Evolutionary conservation across 371 early-diverging fungal species (phyloP), one percentile per base, ranked within the genome.

Genomic region (Mucor velutinosus): DNA sequence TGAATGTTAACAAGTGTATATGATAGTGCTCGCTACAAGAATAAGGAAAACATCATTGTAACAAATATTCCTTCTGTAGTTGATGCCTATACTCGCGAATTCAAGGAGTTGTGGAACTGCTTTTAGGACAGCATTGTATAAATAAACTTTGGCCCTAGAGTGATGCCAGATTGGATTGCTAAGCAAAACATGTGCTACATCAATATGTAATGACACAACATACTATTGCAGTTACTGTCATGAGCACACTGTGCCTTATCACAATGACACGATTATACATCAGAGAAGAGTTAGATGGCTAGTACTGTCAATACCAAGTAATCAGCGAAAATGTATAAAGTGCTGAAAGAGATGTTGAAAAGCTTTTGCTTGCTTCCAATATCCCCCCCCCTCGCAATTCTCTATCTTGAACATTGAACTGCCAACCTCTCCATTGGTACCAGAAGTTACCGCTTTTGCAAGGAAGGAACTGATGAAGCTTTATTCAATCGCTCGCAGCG

Each of bases 21-120:
- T 59, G 11, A 61, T 61, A 79, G 82, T 53, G 89, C 89, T 25
- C 87, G 89, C 63, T 81, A 78, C 62, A 71, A 75, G 61, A 89
- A 89, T 67, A 75, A 81, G 33, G 89, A 89, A 66, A 86, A 89
- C 60, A 77, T 87, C 25, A 64, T 89, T 32, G 80, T 87, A 53
- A 86, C 87, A 23, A 87, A 87, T 72, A 81, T 85, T 37, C 78
- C 80, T 0, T 65, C 75, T 60, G 82, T 84, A 1, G 86, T 85
- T 11, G 41, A 74, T 37, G 73, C 76, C 3, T 90, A 74, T 62
- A 67, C 76, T n/a, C 60, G 74, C 11, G 87, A 90, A 70, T 90
- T 89, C 71, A 78, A 88, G 7, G 59, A 65, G 11, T 71, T 90
- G 2, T 90, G 90, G 90, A 51, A 32, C 8, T 37, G 66, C 58